phyloP scores from a whole-genome alignment of 2,329 filamentous ascomycete genomes.

The Fusarium oligoseptatum region DNA sequence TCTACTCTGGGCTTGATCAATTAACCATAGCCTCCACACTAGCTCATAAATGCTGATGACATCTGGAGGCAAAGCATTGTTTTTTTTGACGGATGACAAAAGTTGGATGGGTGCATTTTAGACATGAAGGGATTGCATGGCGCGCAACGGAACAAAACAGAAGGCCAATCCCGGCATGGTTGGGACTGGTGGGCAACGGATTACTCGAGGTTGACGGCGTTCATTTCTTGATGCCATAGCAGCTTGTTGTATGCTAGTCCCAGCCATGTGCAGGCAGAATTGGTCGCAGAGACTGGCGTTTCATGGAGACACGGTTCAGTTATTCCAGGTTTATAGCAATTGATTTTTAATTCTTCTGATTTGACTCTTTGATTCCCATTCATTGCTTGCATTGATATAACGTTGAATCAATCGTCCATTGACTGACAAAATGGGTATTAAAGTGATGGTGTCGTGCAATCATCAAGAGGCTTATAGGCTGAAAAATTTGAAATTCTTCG shows the following conservation, averaged over 20 bases:
- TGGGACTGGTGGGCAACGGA: constrained; percentile 5
- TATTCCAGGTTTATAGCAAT: constrained; percentile 24
- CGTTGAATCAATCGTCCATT: no score
- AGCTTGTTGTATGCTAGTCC: constrained; percentile 12
- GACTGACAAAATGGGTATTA: no score
- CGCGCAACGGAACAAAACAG: background rate
- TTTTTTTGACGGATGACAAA: constrained; percentile 27
- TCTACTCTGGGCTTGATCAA: constrained; percentile 31
- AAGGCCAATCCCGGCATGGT: constrained; percentile 8
- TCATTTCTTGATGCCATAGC: background rate
- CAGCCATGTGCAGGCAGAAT: constrained; percentile 10
- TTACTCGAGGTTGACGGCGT: background rate
- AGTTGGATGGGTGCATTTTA: constrained; percentile 36
- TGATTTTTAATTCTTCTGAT: background rate
- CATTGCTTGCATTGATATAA: no score
- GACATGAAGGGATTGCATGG: constrained; percentile 22
- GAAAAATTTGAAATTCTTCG: background rate
- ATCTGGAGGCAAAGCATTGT: constrained; percentile 18
- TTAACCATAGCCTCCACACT: constrained; percentile 44
- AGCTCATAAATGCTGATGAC: constrained; percentile 17
- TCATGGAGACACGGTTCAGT: constrained; percentile 24
- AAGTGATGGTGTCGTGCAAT: no score
- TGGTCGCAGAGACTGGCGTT: constrained; percentile 26
- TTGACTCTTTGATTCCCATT: background rate
- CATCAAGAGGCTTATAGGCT: background rate